Evolutionary conservation across 2,329 filamentous ascomycete genomes (phyloP).

Genomic region (Botrytis galanthina): DNA sequence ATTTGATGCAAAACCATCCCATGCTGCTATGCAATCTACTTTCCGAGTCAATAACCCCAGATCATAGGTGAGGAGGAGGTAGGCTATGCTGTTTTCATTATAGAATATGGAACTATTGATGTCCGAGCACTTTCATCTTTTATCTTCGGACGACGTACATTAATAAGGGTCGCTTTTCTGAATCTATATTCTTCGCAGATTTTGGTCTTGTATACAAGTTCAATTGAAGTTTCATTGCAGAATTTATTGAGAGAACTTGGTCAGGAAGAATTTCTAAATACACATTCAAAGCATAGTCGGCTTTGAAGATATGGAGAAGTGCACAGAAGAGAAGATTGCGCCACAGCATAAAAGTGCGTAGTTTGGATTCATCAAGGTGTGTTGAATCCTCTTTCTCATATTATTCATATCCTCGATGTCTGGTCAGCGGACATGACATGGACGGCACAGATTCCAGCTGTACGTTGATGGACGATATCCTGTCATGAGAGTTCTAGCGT

Average conservation of each 20-base stretch:
- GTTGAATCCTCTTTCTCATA: background rate
- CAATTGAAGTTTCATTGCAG: background rate
- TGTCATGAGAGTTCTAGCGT: background rate
- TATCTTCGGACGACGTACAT: background rate
- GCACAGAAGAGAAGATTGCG: slow-evolving; percentile 28
- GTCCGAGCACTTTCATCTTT: background rate
- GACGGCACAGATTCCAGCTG: background rate
- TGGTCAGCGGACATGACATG: background rate
- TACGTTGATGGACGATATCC: too few species aligned
- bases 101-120: background rate
- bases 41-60: background rate
- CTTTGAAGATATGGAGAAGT: slow-evolving; percentile 7
- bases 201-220: background rate
- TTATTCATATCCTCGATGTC: background rate
- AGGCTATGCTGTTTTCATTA: slow-evolving; percentile 3
- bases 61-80: background rate
- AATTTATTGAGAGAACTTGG: background rate
- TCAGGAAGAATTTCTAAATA: background rate
- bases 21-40: background rate
- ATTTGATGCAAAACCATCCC: background rate
- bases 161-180: background rate
- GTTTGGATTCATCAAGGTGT: slow-evolving; percentile 38
- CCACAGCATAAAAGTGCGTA: slow-evolving; percentile 34
- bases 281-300: background rate
- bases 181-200: background rate